Evolutionary conservation across 148 eudicot genomes (phyloP).

Genomic region (Simmondsia chinensis): DNA sequence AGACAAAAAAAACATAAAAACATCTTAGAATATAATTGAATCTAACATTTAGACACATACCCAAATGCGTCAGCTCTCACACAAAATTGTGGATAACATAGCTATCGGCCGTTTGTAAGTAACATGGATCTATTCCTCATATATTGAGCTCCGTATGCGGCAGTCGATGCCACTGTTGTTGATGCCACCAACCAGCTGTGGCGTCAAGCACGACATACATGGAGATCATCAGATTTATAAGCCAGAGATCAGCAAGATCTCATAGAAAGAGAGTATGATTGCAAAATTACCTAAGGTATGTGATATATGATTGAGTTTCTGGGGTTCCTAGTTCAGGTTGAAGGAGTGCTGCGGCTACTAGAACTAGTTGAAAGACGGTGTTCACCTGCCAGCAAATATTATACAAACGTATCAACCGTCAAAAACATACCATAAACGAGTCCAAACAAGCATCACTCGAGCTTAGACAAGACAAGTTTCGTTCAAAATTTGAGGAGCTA

Average conservation of each 20-base stretch:
- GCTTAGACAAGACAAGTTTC: no score
- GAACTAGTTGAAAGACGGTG: conserved; percentile 69
- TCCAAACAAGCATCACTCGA: no score
- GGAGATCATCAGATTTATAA: background rate
- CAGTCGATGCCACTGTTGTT: conserved; percentile 82
- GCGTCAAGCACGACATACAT: background rate
- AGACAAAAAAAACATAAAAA: no score
- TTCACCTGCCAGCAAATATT: conserved; percentile 91
- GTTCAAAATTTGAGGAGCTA: no score
- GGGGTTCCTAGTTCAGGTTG: conserved; percentile 82
- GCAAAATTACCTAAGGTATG: conserved; percentile 56
- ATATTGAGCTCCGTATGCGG: conserved; percentile 72
- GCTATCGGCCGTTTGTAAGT: conserved; percentile 15
- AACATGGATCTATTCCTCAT: conserved; percentile 29
- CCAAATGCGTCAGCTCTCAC: background rate
- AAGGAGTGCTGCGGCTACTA: conserved; percentile 86
- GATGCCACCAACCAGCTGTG: conserved; percentile 91
- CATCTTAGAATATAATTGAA: no score
- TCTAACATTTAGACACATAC: no score
- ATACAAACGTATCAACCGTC: no score
- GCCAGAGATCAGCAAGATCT: background rate
- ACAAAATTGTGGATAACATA: background rate
- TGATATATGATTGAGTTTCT: conserved; percentile 62
- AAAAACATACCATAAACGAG: no score
- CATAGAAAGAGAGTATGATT: background rate